Base-by-base conservation (phyloP, 78 protist species). In the Protostelium mycophagum region DNA sequence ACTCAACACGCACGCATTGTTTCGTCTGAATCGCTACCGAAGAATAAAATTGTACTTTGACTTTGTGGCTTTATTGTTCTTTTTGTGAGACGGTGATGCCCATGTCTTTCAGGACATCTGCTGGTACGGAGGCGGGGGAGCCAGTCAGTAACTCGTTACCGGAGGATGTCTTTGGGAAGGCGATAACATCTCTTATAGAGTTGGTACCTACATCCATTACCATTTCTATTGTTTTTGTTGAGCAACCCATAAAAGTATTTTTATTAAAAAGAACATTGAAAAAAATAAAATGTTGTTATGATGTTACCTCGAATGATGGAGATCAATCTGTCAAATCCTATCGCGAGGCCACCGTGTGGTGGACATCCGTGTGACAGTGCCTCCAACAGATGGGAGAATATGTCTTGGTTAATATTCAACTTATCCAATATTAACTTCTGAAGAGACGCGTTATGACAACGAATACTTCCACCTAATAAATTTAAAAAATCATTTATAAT, bases 161-260 rank as follows among this genome's bases (percentile, higher is more conserved):
- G 36, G 92, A 91, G 5, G 94, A 92, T 23, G 94, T 90, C 95
- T 97, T 97, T 5, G 98, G 98, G 83, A 96, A 97, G 36, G 98
- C 98, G 10, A 97, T 97, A 0, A 94, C 97, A 38, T 97, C 98
- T 39, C 98, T 93, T 34, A 97, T 88, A 39, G 95, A 89, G 38
- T 29, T 28, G 5, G 97, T 87, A 0, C 91, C 93, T 0, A 90
- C 88, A 23, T 16, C 25, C 35, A 35, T 31, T 38, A 51, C 31
- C 5, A 16, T 16, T 16, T 51, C 73, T 25, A 25, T 16, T 16
- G 5, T 16, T 51, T 51, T 51, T n/a, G n/a, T n/a, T n/a, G n/a
- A n/a, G n/a, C n/a, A n/a, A n/a, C n/a, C n/a, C n/a, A n/a, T n/a
- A n/a, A n/a, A n/a, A n/a, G n/a, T n/a, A n/a, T n/a, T n/a, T n/a